Evolutionary conservation across 1,284 basidiomycete genomes (phyloP), one percentile per base, ranked within the genome.

Genomic region (Omphalotus olearius): DNA sequence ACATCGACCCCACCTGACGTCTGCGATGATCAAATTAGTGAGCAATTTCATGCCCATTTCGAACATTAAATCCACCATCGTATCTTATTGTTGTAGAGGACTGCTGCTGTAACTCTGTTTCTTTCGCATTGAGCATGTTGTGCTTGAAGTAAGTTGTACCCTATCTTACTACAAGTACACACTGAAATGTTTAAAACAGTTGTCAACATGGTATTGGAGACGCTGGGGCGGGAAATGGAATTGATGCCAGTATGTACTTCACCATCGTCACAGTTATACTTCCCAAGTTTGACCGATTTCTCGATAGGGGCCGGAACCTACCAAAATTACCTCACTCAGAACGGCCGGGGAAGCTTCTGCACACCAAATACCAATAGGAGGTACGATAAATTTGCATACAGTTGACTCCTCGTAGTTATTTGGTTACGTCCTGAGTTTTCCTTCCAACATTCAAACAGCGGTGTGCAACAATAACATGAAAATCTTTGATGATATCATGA

Each of bases 41-140:
- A 7, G 49, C 11, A n/a, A 18, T 11, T 23, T 23, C 23, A 23
- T 23, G 23, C 5, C 23, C 23, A 23, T 3, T 23, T 23, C 5
- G 5, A 23, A n/a, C n/a, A n/a, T n/a, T 23, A 23, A 23, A 5
- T 42, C 33, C 14, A 16, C 17, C 11, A n/a, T 33, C 36, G 25
- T 18, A 5, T 43, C 13, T 17, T 9, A 33, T 33, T 9, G 35
- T 17, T 35, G n/a, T 36, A 59, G 58, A 28, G 9, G 50, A 52
- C 14, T 59, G 58, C 45, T 61, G 60, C 36, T 61, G 60, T 46
- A 60, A 61, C 28, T 59, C 57, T 11, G 50, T 61, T 25, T 50
- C 60, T 2, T 61, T 56, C 17, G 53, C 30, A 10, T 36, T 61
- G 20, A 60, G 60, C 47, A 61, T 61, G 60, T 52, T 61, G n/a